Percentiles rank a stretch among this genome's conserved stretches.
Evolutionary conservation across 495 filamentous ascomycete species (phyloP).

Genomic region (Paragyromitra xinjiangensis): DNA sequence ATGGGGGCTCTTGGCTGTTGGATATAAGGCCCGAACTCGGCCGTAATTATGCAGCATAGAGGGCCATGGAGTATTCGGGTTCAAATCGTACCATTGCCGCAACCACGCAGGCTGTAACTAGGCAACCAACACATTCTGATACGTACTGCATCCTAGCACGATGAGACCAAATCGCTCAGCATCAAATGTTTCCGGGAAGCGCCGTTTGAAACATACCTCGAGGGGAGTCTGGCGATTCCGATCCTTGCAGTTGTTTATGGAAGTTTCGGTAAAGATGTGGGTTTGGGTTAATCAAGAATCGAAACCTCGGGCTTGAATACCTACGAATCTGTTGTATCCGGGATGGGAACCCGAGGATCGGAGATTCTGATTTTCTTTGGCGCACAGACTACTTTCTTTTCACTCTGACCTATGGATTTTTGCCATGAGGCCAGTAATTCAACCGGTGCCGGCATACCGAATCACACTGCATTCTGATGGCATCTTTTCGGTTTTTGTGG

Average conservation of each 20-base stretch:
- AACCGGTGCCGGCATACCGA: conserved; percentile 41
- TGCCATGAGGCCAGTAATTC: conserved; percentile 8
- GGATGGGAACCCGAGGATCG: conserved; percentile 19
- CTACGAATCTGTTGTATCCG: neutral
- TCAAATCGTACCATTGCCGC: conserved; percentile 13
- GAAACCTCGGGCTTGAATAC: neutral
- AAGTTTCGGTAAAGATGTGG: neutral
- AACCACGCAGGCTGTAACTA: neutral
- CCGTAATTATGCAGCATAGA: conserved; percentile 10
- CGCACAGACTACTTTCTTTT: conserved; percentile 27
- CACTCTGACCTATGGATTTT: neutral
- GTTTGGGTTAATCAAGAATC: neutral
- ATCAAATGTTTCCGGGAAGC: conserved; percentile 22
- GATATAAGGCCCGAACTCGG: conserved; percentile 6
- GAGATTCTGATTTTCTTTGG: conserved; percentile 15
- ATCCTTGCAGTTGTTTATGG: conserved; percentile 19
- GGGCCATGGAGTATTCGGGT: neutral
- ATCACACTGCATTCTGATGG: conserved; percentile 25
- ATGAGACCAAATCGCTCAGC: conserved; percentile 16
- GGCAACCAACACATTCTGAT: conserved; percentile 21
- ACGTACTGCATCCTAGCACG: conserved; percentile 8
- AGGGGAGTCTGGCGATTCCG: neutral
- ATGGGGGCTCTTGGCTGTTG: conserved; percentile 13
- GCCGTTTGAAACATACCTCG: conserved; percentile 25
- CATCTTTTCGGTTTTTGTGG: neutral